These are phyloP conservation scores for Caryopteris hybrid DNA, from an alignment of 305 asterid species.

Conservation along the genomic window DNA sequence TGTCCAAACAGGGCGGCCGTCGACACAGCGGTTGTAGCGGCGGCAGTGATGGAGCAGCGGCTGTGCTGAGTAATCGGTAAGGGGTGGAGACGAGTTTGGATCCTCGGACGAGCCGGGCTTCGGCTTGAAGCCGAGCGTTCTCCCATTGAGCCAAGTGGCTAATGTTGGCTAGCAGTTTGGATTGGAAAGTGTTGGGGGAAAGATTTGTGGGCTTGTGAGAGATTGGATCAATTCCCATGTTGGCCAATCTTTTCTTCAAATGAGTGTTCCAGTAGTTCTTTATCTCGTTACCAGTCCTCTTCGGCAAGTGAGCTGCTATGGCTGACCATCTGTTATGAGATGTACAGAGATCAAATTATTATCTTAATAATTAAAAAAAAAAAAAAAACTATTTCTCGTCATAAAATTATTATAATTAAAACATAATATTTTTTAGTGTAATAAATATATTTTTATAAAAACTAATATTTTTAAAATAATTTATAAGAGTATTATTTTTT, in stretches of 20 bases:
- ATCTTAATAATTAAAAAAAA: no score
- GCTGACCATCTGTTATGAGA: constrained; percentile 36
- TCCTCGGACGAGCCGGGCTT: constrained; percentile 34
- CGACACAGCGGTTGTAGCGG: background rate
- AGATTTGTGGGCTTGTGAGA: constrained; percentile 18
- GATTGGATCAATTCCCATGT: constrained; percentile 40
- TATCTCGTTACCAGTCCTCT: constrained; percentile 46
- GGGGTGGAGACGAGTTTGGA: constrained; percentile 19
- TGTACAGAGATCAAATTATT: background rate
- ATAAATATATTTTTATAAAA: no score
- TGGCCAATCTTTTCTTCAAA: constrained; percentile 28
- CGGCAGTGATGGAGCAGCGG: background rate
- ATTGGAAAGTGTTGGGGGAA: background rate
- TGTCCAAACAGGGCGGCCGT: constrained; percentile 34
- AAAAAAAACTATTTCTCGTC: no score
- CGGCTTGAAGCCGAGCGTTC: constrained; percentile 48
- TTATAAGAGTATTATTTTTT: no score
- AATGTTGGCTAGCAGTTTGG: constrained; percentile 8
- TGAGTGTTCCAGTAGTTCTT: constrained; percentile 54
- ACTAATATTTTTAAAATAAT: no score
- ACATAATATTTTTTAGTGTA: no score
- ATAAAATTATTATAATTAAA: no score
- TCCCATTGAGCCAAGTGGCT: constrained; percentile 63
- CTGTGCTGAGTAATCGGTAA: background rate
- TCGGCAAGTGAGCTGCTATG: constrained; percentile 40